A percentile compares a stretch with the other conserved stretches of the same genome.
These are phyloP conservation scores for Sarcodon sp. DNA, from an alignment of 768 basidiomycete species.

Conservation along the genomic window DNA sequence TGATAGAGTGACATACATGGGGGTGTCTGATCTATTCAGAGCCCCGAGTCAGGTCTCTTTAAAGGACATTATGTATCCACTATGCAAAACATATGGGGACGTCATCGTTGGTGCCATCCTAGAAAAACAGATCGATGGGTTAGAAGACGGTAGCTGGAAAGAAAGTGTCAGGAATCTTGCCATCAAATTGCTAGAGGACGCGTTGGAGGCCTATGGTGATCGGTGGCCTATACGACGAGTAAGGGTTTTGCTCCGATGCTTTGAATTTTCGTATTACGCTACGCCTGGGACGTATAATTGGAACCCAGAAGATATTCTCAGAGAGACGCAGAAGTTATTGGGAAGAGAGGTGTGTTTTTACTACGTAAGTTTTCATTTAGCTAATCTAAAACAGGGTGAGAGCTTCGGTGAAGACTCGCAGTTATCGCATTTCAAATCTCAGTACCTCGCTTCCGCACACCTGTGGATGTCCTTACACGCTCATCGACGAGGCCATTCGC, in stretches of 20 bases:
- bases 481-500: slow-evolving; percentile 36
- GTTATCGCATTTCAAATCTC: slow-evolving; percentile 18
- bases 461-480: slow-evolving; percentile 64
- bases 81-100: neutral
- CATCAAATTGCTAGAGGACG: slow-evolving; percentile 30
- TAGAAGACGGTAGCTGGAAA: slow-evolving; percentile 47
- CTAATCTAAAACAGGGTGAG: slow-evolving; percentile 9
- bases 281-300: slow-evolving; percentile 6
- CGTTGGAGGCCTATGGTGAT: slow-evolving; percentile 34
- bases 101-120: slow-evolving; percentile 39
- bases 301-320: slow-evolving; percentile 19
- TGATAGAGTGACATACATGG: slow-evolving; percentile 56
- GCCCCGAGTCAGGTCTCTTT: slow-evolving; percentile 37
- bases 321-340: slow-evolving; percentile 29
- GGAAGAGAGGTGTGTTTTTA: slow-evolving; percentile 24
- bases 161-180: slow-evolving; percentile 32
- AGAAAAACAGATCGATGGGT: slow-evolving; percentile 43
- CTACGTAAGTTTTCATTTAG: neutral
- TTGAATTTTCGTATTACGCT: slow-evolving; percentile 39
- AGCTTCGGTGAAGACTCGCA: slow-evolving; percentile 14
- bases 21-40: slow-evolving; percentile 53
- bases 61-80: slow-evolving; percentile 4
- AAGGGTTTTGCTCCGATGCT: slow-evolving; percentile 36
- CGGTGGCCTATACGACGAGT: slow-evolving; percentile 47
- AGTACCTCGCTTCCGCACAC: slow-evolving; percentile 43